Conservation (phyloP, 1,284 basidiomycete species). For the Pseudozyma pruni region DNA sequence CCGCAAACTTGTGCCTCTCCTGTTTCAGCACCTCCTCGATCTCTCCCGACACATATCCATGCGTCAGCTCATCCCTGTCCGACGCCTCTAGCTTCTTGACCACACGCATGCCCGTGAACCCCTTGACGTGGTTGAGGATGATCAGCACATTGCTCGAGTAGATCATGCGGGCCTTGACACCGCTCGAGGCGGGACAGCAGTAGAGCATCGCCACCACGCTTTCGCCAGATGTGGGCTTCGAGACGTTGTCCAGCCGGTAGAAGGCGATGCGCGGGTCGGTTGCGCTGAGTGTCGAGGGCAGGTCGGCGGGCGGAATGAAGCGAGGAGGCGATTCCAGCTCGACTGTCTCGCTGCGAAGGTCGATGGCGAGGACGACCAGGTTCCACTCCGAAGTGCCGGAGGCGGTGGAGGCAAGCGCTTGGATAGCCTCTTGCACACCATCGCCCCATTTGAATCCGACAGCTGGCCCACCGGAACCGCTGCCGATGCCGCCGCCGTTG, state of each 20-base stretch:
- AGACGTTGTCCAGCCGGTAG: slow-evolving; percentile 41
- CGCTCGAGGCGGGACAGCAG: slow-evolving; percentile 52
- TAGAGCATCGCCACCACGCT: slow-evolving; percentile 58
- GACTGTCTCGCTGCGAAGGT: slow-evolving; percentile 44
- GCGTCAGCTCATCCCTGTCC: slow-evolving; percentile 32
- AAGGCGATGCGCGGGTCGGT: slow-evolving; percentile 52
- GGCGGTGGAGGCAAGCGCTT: slow-evolving; percentile 37
- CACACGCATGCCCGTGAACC: slow-evolving; percentile 47
- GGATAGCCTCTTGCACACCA: slow-evolving; percentile 45
- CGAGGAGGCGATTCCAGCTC: slow-evolving; percentile 45
- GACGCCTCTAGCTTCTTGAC: slow-evolving; percentile 52
- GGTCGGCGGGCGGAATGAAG: slow-evolving; percentile 42
- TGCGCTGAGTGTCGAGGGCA: slow-evolving; percentile 18
- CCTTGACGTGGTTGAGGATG: slow-evolving; percentile 45
- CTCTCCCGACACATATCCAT: slow-evolving; percentile 27
- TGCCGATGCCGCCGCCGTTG: slow-evolving; percentile 3
- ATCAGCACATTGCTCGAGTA: slow-evolving; percentile 54
- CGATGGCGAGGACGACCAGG: slow-evolving; percentile 49
- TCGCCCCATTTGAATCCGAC: slow-evolving; percentile 44
- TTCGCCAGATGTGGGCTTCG: slow-evolving; percentile 26
- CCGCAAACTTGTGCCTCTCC: slow-evolving; percentile 40
- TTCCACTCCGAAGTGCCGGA: slow-evolving; percentile 57
- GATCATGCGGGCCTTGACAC: slow-evolving; percentile 55
- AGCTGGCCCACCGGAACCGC: slow-evolving; percentile 20
- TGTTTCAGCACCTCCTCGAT: slow-evolving; percentile 35